Evolutionary conservation across 306 rosid genomes (phyloP), one percentile per base, ranked within the genome.

Genomic region (Purshia tridentata): DNA sequence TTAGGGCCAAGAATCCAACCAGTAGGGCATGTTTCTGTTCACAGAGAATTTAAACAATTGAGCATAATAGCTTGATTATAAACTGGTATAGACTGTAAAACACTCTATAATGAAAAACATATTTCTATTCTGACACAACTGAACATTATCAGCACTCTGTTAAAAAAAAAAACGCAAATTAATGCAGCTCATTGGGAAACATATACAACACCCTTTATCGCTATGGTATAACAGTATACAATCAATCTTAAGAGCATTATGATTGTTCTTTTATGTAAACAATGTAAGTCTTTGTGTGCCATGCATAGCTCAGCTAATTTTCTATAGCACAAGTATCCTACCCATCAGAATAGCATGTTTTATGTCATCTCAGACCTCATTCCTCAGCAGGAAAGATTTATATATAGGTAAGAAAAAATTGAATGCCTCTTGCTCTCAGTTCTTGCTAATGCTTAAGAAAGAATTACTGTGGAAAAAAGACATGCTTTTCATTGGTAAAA

Each of bases 21-120:
- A 70, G 14, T 44, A 35, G 95, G 97, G 83, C 97, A 94, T 53
- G 76, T 75, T 69, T 73, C 98, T 89, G 89, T 72, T 67, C 66
- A 85, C 29, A 73, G 46, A 70, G 47, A 48, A 75, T 69, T 40
- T 4, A 73, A 67, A 51, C 60, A 56, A n/a, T 74, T 60, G 15
- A 47, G 39, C 37, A 69, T 41, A 64, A 67, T 65, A 54, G 82
- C 40, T 75, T 15, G 39, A 60, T 42, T 23, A 60, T 52, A 58
- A 78, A 75, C 68, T 23, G 51, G 37, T 22, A 52, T 56, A 35
- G 35, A 74, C 9, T 53, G 74, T 8, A 39, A 42, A 20, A 10
- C 9, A 63, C 41, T 65, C 12, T 22, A 13, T 51, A 2, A 18
- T 46, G 42, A 67, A 53, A 3, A 53, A 65, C 54, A 56, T 5